Conservation (phyloP, 129 eudicot genomes). For the Flaveria robusta region DNA sequence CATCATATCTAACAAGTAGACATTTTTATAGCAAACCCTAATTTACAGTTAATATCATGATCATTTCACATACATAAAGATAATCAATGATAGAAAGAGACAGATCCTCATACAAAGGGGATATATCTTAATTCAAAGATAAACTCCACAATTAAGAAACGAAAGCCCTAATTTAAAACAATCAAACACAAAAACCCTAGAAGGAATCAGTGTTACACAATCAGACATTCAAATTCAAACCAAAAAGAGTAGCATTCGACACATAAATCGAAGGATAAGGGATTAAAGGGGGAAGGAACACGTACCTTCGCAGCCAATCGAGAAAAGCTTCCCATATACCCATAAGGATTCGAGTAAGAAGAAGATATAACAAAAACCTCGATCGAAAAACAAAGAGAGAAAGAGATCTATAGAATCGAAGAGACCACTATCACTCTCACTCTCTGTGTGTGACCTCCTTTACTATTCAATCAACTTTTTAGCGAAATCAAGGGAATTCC, state of each 20-base stretch:
- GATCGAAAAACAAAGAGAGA: background rate
- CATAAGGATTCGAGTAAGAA: background rate
- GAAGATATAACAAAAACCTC: background rate
- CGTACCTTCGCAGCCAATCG: constrained; percentile 10
- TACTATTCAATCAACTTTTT: background rate
- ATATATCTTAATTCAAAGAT: background rate
- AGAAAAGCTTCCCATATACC: constrained; percentile 10
- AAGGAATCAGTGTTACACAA: background rate
- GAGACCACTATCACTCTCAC: background rate
- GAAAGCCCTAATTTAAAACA: background rate
- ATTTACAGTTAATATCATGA: background rate
- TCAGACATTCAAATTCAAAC: background rate
- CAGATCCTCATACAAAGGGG: background rate
- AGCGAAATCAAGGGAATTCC: background rate
- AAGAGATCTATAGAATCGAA: background rate
- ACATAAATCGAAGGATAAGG: background rate
- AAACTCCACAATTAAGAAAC: background rate
- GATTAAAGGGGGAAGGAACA: background rate
- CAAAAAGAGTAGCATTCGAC: background rate
- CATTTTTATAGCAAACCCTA: background rate
- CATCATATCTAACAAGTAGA: background rate
- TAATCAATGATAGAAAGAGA: background rate
- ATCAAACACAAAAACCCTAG: constrained; percentile 2
- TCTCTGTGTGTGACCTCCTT: background rate
- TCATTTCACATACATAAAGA: background rate